phyloP scores from a whole-genome alignment of 2,329 filamentous ascomycete species.

The Phaeosphaeria sp. region DNA sequence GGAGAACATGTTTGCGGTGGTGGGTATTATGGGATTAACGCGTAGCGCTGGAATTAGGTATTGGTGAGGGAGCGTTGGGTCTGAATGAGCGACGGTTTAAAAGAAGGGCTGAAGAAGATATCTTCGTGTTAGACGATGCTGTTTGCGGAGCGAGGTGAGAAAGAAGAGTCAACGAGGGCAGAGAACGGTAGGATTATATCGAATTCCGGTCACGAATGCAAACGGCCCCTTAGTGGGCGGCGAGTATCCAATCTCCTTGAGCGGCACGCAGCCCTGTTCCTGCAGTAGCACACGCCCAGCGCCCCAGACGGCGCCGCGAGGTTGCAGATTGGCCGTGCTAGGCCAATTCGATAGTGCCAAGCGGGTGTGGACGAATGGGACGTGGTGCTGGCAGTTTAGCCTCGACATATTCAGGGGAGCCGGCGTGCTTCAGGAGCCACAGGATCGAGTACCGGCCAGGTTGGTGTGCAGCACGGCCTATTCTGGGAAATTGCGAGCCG shows the following conservation, averaged over 20 bases:
- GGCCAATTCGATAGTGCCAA: slow-evolving; percentile 1
- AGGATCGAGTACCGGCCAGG: slow-evolving; percentile 13
- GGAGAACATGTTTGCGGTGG: slow-evolving; percentile 41
- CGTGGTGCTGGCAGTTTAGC: slow-evolving; percentile 13
- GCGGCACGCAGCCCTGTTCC: slow-evolving; percentile 22
- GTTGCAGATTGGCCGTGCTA: slow-evolving; percentile 6
- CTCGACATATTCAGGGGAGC: slow-evolving; percentile 13
- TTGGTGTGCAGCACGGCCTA: slow-evolving; percentile 11
- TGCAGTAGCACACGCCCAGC: slow-evolving; percentile 22
- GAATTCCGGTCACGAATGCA: slow-evolving; percentile 16
- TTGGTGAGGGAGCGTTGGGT: slow-evolving; percentile 14
- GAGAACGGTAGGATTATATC: slow-evolving; percentile 31
- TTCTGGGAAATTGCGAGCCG: slow-evolving; percentile 15
- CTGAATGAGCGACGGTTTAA: slow-evolving; percentile 9
- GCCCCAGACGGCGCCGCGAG: slow-evolving; percentile 9
- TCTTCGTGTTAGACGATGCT: slow-evolving; percentile 18
- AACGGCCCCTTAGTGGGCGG: slow-evolving; percentile 10
- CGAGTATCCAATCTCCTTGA: slow-evolving; percentile 18
- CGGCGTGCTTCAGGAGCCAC: slow-evolving; percentile 20
- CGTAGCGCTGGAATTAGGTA: slow-evolving; percentile 24
- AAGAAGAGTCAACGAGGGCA: slow-evolving; percentile 2
- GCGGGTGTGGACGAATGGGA: slow-evolving; percentile 16
- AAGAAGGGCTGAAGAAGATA: slow-evolving; percentile 39
- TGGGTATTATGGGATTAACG: slow-evolving; percentile 39
- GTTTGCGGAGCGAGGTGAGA: slow-evolving; percentile 16